Evolutionary conservation across 345 rosid species (phyloP).

Genomic region (Alliaria petiolata): DNA sequence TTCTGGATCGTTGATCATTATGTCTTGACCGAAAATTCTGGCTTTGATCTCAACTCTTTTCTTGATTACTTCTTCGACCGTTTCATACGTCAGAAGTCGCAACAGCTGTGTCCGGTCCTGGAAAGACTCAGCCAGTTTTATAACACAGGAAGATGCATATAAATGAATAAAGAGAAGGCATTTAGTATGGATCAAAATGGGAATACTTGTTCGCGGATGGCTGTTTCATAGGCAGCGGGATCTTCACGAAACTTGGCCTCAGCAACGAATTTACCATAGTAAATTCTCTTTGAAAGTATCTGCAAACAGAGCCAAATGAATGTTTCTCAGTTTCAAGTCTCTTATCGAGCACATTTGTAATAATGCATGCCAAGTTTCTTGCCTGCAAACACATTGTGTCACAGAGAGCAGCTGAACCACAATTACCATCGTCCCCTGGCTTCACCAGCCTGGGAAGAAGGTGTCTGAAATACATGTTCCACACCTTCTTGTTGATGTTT

Average conservation of each 20-base stretch:
- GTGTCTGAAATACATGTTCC: constrained; percentile 59
- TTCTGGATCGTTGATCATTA: constrained; percentile 8
- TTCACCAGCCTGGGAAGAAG: constrained; percentile 53
- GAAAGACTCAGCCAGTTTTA: constrained; percentile 3
- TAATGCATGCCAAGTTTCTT: constrained; percentile 6
- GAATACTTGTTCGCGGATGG: constrained; percentile 54
- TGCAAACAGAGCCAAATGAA: constrained; percentile 22
- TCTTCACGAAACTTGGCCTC: constrained; percentile 60
- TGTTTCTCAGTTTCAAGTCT: background rate
- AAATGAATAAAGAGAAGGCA: background rate
- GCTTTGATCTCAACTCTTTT: constrained; percentile 61
- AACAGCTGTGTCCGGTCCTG: constrained; percentile 52
- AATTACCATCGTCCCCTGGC: constrained; percentile 63
- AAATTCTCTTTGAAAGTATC: constrained; percentile 64
- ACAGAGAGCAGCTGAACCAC: constrained; percentile 61
- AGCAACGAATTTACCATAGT: constrained; percentile 55
- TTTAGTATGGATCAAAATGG: background rate
- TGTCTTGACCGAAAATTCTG: constrained; percentile 45
- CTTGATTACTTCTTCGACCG: constrained; percentile 51
- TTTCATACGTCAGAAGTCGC: constrained; percentile 44
- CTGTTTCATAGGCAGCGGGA: constrained; percentile 42
- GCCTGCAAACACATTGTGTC: constrained; percentile 73
- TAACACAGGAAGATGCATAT: background rate
- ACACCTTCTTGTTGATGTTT: constrained; percentile 61
- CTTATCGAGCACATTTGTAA: background rate